These are phyloP conservation scores for Capsicum chinense DNA, from an alignment of 257 asterid genomes.

Conservation along the genomic window DNA sequence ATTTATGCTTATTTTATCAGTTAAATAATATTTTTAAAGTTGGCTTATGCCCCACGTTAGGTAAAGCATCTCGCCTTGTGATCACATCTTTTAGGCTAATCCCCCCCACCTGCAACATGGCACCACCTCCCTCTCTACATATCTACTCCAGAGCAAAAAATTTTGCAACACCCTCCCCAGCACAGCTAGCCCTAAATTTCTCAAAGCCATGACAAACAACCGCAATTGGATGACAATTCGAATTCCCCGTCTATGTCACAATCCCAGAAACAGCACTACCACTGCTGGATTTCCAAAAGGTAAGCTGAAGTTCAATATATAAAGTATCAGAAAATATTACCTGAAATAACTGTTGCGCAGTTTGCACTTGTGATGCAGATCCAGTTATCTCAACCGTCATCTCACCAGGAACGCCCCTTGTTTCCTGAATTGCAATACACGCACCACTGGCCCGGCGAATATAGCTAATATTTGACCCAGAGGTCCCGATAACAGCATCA, in stretches of 20 bases:
- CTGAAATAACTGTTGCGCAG: conserved; percentile 93
- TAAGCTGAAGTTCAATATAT: not conserved
- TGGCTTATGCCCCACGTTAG: not conserved
- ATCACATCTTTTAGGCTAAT: not conserved
- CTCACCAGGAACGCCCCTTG: conserved; percentile 85
- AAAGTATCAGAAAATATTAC: conserved; percentile 37
- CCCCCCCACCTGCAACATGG: not conserved
- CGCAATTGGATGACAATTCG: not conserved
- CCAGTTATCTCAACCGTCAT: conserved; percentile 96
- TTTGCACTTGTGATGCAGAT: conserved; percentile 81
- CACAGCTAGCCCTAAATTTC: not conserved
- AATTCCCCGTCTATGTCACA: not conserved
- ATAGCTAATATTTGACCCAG: conserved; percentile 87
- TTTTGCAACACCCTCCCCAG: not conserved
- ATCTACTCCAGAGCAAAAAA: not conserved
- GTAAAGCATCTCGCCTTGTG: not conserved
- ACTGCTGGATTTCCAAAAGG: conserved; percentile 13
- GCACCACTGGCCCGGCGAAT: conserved; percentile 95
- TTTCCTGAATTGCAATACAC: conserved; percentile 78
- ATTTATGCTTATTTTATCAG: conserved; percentile 12
- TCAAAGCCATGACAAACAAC: not conserved
- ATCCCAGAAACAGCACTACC: not conserved
- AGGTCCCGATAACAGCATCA: conserved; percentile 82
- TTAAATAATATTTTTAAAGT: not conserved
- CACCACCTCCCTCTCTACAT: conserved; percentile 7